These are phyloP conservation scores for Phalaenopsis aphrodite DNA, from an alignment of 106 monocot genomes.

Conservation along the genomic window DNA sequence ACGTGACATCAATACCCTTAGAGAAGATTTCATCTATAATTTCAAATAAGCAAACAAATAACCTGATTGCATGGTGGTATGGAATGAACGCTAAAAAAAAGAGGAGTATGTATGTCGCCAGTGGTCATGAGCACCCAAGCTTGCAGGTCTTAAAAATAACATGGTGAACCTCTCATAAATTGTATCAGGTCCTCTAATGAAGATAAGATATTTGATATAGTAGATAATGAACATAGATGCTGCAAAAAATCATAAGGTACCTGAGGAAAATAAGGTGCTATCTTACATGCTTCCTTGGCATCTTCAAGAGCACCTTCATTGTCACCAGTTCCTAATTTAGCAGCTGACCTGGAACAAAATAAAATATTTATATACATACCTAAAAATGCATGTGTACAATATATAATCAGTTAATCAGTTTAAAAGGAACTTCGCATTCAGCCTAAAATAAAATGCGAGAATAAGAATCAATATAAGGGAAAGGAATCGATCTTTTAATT, in stretches of 20 bases:
- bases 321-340: slow-evolving; percentile 35
- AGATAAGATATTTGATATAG: neutral
- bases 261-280: slow-evolving; percentile 33
- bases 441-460: neutral
- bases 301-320: slow-evolving; percentile 37
- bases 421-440: neutral
- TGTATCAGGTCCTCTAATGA: neutral
- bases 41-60: too few relatives aligned
- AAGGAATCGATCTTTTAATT: neutral
- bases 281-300: slow-evolving; percentile 34
- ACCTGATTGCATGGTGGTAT: too few relatives aligned
- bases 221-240: neutral
- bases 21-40: too few relatives aligned
- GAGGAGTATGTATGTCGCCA: too few relatives aligned
- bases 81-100: too few relatives aligned
- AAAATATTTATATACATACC: neutral
- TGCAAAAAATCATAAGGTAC: slow-evolving; percentile 8
- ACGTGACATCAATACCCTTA: too few relatives aligned
- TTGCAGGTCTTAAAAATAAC: neutral
- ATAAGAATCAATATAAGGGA: neutral
- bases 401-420: neutral
- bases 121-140: too few relatives aligned
- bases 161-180: neutral
- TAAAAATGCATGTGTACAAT: neutral
- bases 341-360: slow-evolving; percentile 24